A percentile compares a stretch with the other conserved stretches of the same genome.
phyloP scores from a whole-genome alignment of 495 filamentous ascomycete species.

The Xylaria cubensis region DNA sequence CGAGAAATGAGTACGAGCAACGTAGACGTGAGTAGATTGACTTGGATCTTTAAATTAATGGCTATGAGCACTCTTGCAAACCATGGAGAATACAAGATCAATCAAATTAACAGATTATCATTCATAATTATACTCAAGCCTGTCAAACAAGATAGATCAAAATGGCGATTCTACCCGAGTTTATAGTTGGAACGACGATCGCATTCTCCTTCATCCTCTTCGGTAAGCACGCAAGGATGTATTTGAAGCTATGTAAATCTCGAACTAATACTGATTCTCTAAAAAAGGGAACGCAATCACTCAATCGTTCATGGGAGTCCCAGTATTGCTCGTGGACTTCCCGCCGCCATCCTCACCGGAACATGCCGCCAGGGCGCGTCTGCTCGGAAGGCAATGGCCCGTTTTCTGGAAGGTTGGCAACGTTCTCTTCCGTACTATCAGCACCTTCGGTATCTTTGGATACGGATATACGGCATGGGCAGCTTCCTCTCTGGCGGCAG shows the following conservation, averaged over 20 bases:
- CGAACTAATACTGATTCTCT: background rate
- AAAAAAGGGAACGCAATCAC: constrained; percentile 58
- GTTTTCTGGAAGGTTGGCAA: constrained; percentile 56
- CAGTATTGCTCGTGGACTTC: constrained; percentile 55
- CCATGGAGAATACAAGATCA: background rate
- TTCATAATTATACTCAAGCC: background rate
- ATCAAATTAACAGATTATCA: background rate
- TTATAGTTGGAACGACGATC: constrained; percentile 46
- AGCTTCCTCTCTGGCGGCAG: constrained; percentile 28
- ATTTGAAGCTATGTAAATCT: background rate
- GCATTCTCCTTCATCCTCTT: constrained; percentile 55
- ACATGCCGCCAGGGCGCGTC: constrained; percentile 45
- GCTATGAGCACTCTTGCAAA: background rate
- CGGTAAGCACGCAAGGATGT: constrained; percentile 35
- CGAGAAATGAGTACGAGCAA: background rate
- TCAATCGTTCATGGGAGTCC: constrained; percentile 59
- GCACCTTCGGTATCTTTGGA: constrained; percentile 52
- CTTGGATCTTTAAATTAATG: constrained; percentile 14
- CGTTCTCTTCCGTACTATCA: constrained; percentile 57
- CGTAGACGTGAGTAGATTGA: no score
- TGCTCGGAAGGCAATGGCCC: constrained; percentile 56
- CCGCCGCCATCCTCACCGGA: constrained; percentile 47
- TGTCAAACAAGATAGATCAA: background rate
- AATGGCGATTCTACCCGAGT: constrained; percentile 33
- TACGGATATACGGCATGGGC: constrained; percentile 50